Evolutionary conservation across 345 rosid genomes (phyloP).

Genomic region (Gossypium raimondii): DNA sequence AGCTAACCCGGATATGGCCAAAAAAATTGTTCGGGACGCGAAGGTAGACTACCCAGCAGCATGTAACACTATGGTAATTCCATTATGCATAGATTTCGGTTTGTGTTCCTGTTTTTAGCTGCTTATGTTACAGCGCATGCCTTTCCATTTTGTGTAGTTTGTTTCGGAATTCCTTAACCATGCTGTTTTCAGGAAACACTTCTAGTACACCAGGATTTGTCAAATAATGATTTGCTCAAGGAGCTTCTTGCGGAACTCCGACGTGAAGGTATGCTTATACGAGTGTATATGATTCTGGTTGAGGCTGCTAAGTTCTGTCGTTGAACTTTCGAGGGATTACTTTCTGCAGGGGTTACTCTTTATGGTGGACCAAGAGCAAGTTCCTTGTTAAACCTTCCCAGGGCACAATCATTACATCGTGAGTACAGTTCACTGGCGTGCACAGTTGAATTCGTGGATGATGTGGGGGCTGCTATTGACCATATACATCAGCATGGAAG

Average conservation of each 20-base stretch:
- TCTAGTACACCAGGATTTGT: slow-evolving; percentile 31
- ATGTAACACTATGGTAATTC: slow-evolving; percentile 64
- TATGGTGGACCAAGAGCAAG: slow-evolving; percentile 58
- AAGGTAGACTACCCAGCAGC: slow-evolving; percentile 74
- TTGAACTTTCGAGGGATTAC: neutral
- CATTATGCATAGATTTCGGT: neutral
- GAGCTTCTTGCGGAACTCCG: slow-evolving; percentile 25
- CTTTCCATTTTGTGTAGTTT: neutral
- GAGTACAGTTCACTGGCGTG: slow-evolving; percentile 64
- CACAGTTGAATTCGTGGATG: slow-evolving; percentile 62
- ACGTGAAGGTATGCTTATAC: slow-evolving; percentile 23
- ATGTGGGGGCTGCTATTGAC: slow-evolving; percentile 51
- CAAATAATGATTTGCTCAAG: slow-evolving; percentile 8
- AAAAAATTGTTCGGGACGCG: slow-evolving; percentile 54
- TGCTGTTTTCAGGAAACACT: slow-evolving; percentile 30
- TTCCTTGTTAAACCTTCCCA: slow-evolving; percentile 36
- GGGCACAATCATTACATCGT: slow-evolving; percentile 44
- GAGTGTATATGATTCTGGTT: neutral
- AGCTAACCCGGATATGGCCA: slow-evolving; percentile 57
- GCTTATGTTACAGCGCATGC: neutral
- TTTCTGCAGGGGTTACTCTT: slow-evolving; percentile 40
- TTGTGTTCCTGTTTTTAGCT: neutral
- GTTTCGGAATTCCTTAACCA: neutral
- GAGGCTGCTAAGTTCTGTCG: neutral
- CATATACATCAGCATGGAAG: slow-evolving; percentile 75